Base-by-base conservation (phyloP, 1,284 basidiomycete species). In the Fomes fomentarius region DNA sequence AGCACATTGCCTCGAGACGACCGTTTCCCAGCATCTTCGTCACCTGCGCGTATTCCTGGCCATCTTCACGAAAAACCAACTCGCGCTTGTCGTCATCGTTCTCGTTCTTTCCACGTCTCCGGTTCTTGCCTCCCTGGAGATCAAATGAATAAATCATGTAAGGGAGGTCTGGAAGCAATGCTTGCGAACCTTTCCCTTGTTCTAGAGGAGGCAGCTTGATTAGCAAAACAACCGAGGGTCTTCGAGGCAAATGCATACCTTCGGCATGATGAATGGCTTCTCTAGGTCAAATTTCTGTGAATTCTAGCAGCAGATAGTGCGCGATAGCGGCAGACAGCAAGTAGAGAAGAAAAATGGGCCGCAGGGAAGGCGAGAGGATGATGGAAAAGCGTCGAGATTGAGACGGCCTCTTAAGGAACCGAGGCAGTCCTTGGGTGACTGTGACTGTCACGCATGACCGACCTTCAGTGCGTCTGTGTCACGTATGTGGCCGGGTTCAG, bases 41-140 rank as follows among this genome's bases (percentile, higher is more conserved):
- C 39, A 99, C 97, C 74, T 99, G 97, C 19, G 96, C 97, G 73
- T 99, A 99, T 74, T 99, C 96, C 77, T 99, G 97, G 14, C 96
- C 96, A 69, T 99, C 97, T 74, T 99, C 96, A 69, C 94, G 93
- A 84, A 99, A 98, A 46, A 98, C 94, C 45, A 99, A 85, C 75
- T 99, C 97, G 67, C 97, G 91, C 83, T 98, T 99, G 79, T 98
- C 94, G 63, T 92, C 91, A 61, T 98, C 94, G 76, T 95, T 96
- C 77, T 99, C 96, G 79, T 98, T 98, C 87, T 99, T 99, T 85
- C 96, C 96, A 79, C 96, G 86, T 83, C 96, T 86, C 76, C 97
- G 88, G 80, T 99, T 99, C 83, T 99, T 99, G 63, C 97, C 97
- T 73, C 97, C 96, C 94, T 99, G 64, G 10, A 44, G 11, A 47